Evolutionary conservation across 768 basidiomycete species (phyloP), one percentile per base, ranked within the genome.

Genomic region (Mycena kentingensis): DNA sequence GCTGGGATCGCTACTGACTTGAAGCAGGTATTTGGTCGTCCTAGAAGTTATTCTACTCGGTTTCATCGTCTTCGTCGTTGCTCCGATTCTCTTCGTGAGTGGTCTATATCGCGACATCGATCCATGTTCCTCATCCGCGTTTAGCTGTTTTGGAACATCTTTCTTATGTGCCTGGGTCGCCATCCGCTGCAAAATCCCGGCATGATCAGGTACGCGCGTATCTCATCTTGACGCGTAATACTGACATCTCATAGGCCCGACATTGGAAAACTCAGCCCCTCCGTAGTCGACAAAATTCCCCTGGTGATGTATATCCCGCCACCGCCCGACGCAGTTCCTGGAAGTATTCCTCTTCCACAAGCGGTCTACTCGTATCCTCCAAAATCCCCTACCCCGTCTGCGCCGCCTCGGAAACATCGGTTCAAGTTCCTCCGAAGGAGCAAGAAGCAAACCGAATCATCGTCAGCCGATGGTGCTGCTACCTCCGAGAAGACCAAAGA

Each of bases 231-330:
- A 4, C 12, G 31, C 39, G 6, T 4, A 32, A 39, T 42, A 52
- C 18, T 8, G 5, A 35, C n/a, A 29, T 46, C 3, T 1, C 15
- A 16, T 34, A 58, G 84, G 52, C 89, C 88, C 10, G 89, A 92
- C 44, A 81, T 92, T 34, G 85, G 82, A 5, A 90, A 90, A 63
- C 71, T 93, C 7, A 73, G 89, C 1, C 84, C 82, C 63, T 70
- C 82, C 5, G 70, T 85, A 7, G 89, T 93, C 21, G 87, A 92
- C 49, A 78, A 78, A 43, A 92, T 93, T 32, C 91, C 91, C 1
- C 77, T 93, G 19, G 90, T 92, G 24, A 80, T 90, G 57, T 93
- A 92, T 69, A 92, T 93, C 32, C 90, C 90, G 4, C 80, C 88
- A 0, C 88, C 90, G 3, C 87, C 87, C 0, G 80, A 81, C 41